phyloP scores from a whole-genome alignment of 2,329 filamentous ascomycete species.

The Pestalotiopsis sp. region DNA sequence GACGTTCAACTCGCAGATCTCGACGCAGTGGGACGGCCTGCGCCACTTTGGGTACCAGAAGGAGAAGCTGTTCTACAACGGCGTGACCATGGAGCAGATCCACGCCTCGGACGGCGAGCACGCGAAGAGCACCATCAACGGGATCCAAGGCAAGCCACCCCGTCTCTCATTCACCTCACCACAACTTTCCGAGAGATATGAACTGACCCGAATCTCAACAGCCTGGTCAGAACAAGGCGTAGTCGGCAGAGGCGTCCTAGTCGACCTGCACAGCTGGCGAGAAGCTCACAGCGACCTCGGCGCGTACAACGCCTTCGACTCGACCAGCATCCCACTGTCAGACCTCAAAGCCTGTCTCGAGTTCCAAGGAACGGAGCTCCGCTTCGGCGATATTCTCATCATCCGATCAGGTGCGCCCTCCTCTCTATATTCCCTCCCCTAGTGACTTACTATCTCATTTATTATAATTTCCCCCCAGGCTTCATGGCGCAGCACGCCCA shows the following conservation, averaged over 20 bases:
- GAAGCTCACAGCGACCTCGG: conserved; percentile 35
- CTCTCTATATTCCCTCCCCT: background rate
- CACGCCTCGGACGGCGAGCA: conserved; percentile 31
- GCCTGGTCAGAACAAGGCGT: conserved; percentile 57
- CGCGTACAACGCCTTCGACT: conserved; percentile 36
- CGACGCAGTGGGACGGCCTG: conserved; percentile 61
- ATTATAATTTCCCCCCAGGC: conserved; percentile 28
- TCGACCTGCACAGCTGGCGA: conserved; percentile 55
- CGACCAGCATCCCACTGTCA: conserved; percentile 35
- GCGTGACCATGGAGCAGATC: conserved; percentile 42
- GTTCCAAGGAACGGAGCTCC: conserved; percentile 48
- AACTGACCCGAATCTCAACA: conserved; percentile 16
- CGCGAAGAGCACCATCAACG: conserved; percentile 39
- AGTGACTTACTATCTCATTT: background rate
- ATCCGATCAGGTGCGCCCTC: conserved; percentile 40
- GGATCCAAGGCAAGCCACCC: conserved; percentile 36
- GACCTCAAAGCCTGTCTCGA: conserved; percentile 45
- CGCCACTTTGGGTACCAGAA: conserved; percentile 54
- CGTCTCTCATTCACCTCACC: background rate
- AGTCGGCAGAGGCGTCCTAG: conserved; percentile 55
- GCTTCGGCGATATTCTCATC: conserved; percentile 56
- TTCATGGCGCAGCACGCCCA: conserved; percentile 43
- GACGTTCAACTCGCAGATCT: conserved; percentile 60
- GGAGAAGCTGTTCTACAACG: conserved; percentile 39
- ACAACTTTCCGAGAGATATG: background rate